Conservation (phyloP, 2,329 filamentous ascomycete species). For the Paraphaeosphaeria sporulosa region DNA sequence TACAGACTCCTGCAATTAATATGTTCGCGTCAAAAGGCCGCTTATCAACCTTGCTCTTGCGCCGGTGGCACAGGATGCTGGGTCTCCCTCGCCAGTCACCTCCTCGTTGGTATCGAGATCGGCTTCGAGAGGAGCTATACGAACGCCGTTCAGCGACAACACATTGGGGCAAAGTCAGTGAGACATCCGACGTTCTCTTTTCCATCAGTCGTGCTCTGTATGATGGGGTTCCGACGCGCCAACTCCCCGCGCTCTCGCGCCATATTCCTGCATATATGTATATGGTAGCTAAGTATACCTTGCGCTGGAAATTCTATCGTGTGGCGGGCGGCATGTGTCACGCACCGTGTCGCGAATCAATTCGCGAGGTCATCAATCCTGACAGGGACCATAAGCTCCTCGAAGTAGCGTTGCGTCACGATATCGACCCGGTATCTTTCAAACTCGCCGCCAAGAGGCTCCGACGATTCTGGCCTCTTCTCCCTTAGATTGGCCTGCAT, state of each 20-base stretch:
- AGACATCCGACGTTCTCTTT: slow-evolving; percentile 5
- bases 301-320: background rate
- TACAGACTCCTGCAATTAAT: background rate
- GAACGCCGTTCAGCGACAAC: slow-evolving; percentile 1
- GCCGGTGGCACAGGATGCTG: slow-evolving; percentile 1
- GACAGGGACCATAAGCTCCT: background rate
- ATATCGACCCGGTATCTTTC: background rate
- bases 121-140: background rate
- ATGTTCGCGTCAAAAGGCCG: background rate
- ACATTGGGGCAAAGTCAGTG: background rate
- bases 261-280: background rate
- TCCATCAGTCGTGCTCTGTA: slow-evolving; percentile 4
- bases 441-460: background rate
- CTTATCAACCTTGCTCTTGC: background rate
- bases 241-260: background rate
- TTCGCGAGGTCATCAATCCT: slow-evolving; percentile 3
- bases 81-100: slow-evolving; percentile 3
- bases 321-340: background rate
- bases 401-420: slow-evolving; percentile 2
- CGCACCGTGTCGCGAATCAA: background rate
- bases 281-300: background rate
- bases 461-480: slow-evolving; percentile 1
- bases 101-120: background rate
- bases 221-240: background rate
- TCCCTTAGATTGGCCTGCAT: background rate